Percentiles rank a stretch among this genome's conserved stretches.
Conservation (phyloP, 2,329 filamentous ascomycete species). For the Aspergillus felis region DNA sequence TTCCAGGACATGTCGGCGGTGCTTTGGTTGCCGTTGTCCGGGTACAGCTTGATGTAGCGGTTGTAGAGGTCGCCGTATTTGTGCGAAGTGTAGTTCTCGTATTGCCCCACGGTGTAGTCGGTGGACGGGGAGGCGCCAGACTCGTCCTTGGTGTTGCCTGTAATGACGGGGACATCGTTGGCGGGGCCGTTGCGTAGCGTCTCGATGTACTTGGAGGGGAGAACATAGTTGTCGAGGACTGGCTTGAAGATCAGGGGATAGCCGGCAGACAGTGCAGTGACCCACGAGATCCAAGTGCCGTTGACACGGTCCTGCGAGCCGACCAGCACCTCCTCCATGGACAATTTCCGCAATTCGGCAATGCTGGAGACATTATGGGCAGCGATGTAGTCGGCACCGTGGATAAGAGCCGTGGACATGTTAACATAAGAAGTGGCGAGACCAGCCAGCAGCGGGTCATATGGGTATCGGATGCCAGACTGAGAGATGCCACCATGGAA, state of each 20-base stretch:
- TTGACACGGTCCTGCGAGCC: constrained; percentile 25
- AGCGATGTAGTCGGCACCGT: constrained; percentile 24
- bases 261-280: constrained; percentile 23
- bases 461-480: constrained; percentile 27
- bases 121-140: constrained; percentile 21
- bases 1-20: constrained; percentile 22
- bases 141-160: constrained; percentile 35
- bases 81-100: constrained; percentile 22
- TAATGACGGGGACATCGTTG: constrained; percentile 35
- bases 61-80: constrained; percentile 30
- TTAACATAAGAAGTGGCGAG: constrained; percentile 28
- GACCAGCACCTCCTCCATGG: constrained; percentile 21
- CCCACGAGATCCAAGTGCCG: constrained; percentile 22
- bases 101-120: constrained; percentile 24
- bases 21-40: constrained; percentile 15
- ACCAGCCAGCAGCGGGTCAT: constrained; percentile 25
- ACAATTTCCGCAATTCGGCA: constrained; percentile 18
- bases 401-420: constrained; percentile 22
- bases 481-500: constrained; percentile 29
- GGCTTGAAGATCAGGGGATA: constrained; percentile 30
- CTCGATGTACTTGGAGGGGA: constrained; percentile 23
- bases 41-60: constrained; percentile 28
- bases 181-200: constrained; percentile 23
- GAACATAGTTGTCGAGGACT: constrained; percentile 22
- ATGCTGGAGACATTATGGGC: constrained; percentile 22